Evolutionary conservation across 345 rosid genomes (phyloP).

Genomic region (Acer saccharum): DNA sequence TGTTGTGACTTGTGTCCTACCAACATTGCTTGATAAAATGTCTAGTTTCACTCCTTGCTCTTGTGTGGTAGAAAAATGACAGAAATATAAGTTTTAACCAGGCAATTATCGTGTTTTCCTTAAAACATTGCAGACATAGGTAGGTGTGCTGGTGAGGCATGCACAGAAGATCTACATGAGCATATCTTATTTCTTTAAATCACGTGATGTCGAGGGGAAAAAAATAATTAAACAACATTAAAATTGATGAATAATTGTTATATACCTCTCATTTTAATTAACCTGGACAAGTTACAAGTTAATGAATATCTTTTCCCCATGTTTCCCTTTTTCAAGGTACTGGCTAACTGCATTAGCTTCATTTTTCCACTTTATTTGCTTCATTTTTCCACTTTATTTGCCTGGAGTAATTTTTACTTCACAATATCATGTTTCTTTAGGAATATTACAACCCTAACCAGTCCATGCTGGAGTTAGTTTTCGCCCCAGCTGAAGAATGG

Average conservation of each 20-base stretch:
- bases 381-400: background rate
- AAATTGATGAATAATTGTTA: background rate
- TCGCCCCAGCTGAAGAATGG: slow-evolving; percentile 98
- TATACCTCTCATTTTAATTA: background rate
- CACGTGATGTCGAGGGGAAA: background rate
- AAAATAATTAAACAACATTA: background rate
- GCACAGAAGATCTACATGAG: background rate
- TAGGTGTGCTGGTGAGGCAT: background rate
- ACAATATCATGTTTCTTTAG: slow-evolving; percentile 30
- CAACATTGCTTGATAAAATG: background rate
- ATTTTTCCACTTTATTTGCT: background rate
- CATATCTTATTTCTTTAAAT: background rate
- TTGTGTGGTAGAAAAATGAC: background rate
- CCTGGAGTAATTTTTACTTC: background rate
- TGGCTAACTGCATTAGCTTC: slow-evolving; percentile 11
- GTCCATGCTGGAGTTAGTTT: slow-evolving; percentile 95
- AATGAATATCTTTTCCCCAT: background rate
- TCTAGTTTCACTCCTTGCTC: background rate
- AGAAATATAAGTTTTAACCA: background rate
- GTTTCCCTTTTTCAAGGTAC: background rate
- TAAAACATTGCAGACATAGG: background rate
- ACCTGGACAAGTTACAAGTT: background rate
- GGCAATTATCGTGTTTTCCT: background rate
- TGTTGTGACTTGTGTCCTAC: background rate
- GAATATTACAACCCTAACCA: slow-evolving; percentile 87